A percentile compares a stretch with the other conserved stretches of the same genome.
Conservation (phyloP, 2,329 filamentous ascomycete species). For the Colletotrichum somersetense region DNA sequence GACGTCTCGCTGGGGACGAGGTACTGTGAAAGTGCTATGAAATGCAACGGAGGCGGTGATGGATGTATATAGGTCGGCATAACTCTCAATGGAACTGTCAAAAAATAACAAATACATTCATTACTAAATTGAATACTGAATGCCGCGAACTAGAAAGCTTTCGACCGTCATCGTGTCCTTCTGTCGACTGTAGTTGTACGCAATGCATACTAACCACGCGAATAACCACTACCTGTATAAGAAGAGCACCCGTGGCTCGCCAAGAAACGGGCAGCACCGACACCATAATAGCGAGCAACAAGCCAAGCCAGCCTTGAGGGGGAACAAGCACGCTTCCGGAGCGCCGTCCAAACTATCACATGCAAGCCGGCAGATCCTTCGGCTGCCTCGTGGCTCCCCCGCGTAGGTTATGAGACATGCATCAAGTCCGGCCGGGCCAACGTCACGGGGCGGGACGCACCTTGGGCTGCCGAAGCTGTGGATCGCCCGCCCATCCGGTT, state of each 20-base stretch:
- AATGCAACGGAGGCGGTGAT: too few relatives aligned
- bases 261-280: background rate
- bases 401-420: background rate
- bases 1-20: background rate
- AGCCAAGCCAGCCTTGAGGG: background rate
- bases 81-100: fast-evolving
- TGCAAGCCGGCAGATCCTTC: background rate
- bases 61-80: too few relatives aligned
- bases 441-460: background rate
- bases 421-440: background rate
- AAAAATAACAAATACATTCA: too few relatives aligned
- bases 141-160: background rate
- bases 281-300: background rate
- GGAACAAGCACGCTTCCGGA: background rate
- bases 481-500: background rate
- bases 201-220: background rate
- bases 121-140: background rate
- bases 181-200: background rate
- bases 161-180: too few relatives aligned
- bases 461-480: background rate
- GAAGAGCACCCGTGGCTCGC: background rate
- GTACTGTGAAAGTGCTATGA: background rate
- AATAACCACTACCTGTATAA: too few relatives aligned
- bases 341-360: background rate
- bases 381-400: background rate